phyloP scores from a whole-genome alignment of 1,139 yeast genomes.

The Yamadazyma dendronema region DNA sequence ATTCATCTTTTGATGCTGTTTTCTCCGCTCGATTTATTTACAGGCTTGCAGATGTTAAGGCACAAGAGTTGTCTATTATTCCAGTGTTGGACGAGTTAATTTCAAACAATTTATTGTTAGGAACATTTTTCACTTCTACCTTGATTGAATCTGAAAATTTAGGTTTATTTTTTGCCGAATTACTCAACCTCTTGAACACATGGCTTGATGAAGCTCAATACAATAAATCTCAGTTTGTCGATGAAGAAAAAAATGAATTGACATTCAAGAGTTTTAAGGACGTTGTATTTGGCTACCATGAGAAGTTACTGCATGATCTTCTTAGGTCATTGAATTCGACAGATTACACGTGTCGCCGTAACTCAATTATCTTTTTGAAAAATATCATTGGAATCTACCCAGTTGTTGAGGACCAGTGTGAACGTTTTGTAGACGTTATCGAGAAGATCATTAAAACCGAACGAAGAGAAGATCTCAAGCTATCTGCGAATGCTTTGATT shows the following conservation, averaged over 20 bases:
- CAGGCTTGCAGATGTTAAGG: conserved; percentile 42
- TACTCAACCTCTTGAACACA: conserved; percentile 45
- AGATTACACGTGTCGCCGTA: conserved; percentile 80
- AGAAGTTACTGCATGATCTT: conserved; percentile 45
- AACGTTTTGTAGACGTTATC: conserved; percentile 47
- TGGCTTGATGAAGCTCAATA: conserved; percentile 44
- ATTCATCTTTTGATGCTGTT: conserved; percentile 84
- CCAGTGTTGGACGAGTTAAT: conserved; percentile 50
- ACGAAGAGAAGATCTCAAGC: conserved; percentile 73
- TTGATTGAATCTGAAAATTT: conserved; percentile 78
- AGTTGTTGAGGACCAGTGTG: conserved; percentile 66
- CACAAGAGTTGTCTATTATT: conserved; percentile 44
- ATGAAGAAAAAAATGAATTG: conserved; percentile 14
- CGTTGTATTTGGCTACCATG: conserved; percentile 57
- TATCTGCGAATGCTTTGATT: conserved; percentile 73
- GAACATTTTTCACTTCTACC: conserved; percentile 69
- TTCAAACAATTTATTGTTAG: conserved; percentile 48
- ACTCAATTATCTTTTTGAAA: conserved; percentile 76
- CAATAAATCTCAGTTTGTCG: conserved; percentile 15
- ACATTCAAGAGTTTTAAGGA: conserved; percentile 39
- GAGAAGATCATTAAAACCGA: conserved; percentile 53
- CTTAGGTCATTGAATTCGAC: conserved; percentile 48
- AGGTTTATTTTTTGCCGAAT: conserved; percentile 67
- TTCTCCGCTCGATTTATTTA: conserved; percentile 64
- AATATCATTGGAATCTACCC: conserved; percentile 69